These are phyloP conservation scores for Podospora australis DNA, from an alignment of 495 filamentous ascomycete species.

Conservation along the genomic window DNA sequence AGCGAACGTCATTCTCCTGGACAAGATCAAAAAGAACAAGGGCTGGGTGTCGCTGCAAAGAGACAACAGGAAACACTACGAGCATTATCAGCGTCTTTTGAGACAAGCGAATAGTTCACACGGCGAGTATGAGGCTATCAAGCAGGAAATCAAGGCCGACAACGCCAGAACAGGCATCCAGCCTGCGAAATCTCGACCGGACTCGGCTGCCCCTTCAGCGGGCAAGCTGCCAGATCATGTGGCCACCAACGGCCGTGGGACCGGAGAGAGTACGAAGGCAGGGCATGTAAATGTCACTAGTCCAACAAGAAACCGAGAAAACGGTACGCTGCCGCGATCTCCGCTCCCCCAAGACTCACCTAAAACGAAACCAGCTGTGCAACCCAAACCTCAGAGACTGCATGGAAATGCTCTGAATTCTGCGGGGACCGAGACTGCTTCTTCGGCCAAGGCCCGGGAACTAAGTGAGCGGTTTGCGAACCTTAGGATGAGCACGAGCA, in stretches of 20 bases:
- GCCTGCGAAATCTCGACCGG: too few relatives aligned
- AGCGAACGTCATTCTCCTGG: constrained; percentile 66
- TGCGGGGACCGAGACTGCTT: neutral
- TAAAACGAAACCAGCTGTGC: constrained; percentile 45
- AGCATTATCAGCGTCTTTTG: constrained; percentile 42
- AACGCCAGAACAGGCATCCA: constrained; percentile 50
- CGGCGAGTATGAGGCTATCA: constrained; percentile 51
- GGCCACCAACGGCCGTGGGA: too few relatives aligned
- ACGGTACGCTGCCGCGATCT: constrained; percentile 7
- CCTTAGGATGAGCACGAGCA: constrained; percentile 35
- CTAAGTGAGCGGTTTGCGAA: constrained; percentile 54
- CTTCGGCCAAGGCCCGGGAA: constrained; percentile 29
- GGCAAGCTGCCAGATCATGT: too few relatives aligned
- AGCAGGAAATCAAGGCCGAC: constrained; percentile 61
- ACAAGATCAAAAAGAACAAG: constrained; percentile 49
- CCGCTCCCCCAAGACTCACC: constrained; percentile 1
- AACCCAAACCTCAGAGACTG: constrained; percentile 57
- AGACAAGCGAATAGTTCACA: constrained; percentile 29
- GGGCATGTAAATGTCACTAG: too few relatives aligned
- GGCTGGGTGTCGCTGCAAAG: constrained; percentile 22
- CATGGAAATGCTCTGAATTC: constrained; percentile 48
- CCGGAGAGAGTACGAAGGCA: too few relatives aligned
- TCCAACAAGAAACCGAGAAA: constrained; percentile 2
- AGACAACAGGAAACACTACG: constrained; percentile 15
- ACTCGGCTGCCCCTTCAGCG: neutral